Evolutionary conservation across 2,329 filamentous ascomycete genomes (phyloP).

Genomic region (Aspergillus carbonarius): DNA sequence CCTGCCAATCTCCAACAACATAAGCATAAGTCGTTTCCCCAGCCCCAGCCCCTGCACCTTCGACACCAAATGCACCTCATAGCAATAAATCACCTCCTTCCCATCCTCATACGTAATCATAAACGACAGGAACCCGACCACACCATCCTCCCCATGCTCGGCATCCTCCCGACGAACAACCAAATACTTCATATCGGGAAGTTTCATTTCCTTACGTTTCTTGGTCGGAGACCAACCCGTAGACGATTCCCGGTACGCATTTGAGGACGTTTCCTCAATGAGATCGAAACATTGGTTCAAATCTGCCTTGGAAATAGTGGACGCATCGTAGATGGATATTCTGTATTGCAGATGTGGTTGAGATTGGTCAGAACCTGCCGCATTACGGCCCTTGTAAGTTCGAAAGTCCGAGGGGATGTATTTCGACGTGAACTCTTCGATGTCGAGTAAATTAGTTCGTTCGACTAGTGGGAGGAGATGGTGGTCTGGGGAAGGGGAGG

Average conservation of each 20-base stretch:
- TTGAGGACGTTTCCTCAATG: slow-evolving; percentile 54
- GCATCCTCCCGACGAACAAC: slow-evolving; percentile 39
- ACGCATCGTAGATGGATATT: slow-evolving; percentile 35
- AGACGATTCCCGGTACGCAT: slow-evolving; percentile 53
- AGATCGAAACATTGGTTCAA: slow-evolving; percentile 54
- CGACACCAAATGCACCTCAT: slow-evolving; percentile 59
- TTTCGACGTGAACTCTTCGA: slow-evolving; percentile 38
- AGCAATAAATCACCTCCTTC: slow-evolving; percentile 61
- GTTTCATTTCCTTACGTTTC: slow-evolving; percentile 59
- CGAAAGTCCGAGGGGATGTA: slow-evolving; percentile 29
- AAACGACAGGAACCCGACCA: slow-evolving; percentile 52
- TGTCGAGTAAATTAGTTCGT: slow-evolving; percentile 41
- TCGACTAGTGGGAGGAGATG: slow-evolving; percentile 38
- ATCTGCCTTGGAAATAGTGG: slow-evolving; percentile 39
- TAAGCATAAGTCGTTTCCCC: slow-evolving; percentile 51
- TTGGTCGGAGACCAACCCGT: slow-evolving; percentile 55
- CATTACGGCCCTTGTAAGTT: neutral
- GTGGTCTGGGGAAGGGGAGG: neutral
- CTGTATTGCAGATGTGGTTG: slow-evolving; percentile 11
- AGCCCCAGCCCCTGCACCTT: slow-evolving; percentile 50
- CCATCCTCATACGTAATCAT: slow-evolving; percentile 59
- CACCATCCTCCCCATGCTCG: neutral
- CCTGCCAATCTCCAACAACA: slow-evolving; percentile 50
- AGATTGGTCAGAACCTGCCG: too few species aligned
- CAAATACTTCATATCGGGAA: slow-evolving; percentile 60